Evolutionary conservation across 2,329 filamentous ascomycete genomes (phyloP), one percentile per base, ranked within the genome.

Genomic region (Penicillium sp.): DNA sequence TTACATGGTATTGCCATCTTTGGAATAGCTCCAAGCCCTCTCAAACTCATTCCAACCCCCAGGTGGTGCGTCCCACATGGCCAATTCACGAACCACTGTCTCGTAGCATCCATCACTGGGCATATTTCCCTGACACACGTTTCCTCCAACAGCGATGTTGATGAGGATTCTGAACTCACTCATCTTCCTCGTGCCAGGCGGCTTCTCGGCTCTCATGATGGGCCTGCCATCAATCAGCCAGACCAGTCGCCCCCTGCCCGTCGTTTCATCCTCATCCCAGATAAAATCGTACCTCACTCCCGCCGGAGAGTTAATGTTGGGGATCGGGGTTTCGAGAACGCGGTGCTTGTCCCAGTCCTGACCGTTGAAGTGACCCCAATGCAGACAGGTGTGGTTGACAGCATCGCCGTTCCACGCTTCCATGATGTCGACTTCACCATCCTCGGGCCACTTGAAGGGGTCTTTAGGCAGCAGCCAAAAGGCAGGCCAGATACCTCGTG

Each of bases 401-500:
- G 57, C 57, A 52, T 59, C 53, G 33, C 58, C 58, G 27, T 61
- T 61, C 58, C 58, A 61, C n/a, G 50, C 53, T 49, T 61, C 58
- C 57, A 59, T 59, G 6, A 61, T 61, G 31, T 61, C 58, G 18
- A 61, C 28, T 50, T 61, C 58, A 4, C 58, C 58, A 49, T 61
- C 58, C 38, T 59, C 55, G 31, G 58, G 58, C 58, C 58, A 61
- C 50, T 58, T 56, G 49, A 61, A 61, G 43, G 58, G 58, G 45
- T 61, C 57, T 58, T 61, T 58, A 54, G 58, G 58, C 53, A 61
- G 57, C 55, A 61, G 52, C 58, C 58, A 61, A 55, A 61, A 61
- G 32, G 58, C 58, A 33, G 58, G 58, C 58, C 58, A 61, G 50
- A 61, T 59, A 47, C 58, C 58, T 18, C 48, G 48, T 20, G 58